A percentile compares a stretch with the other conserved stretches of the same genome.
These are phyloP conservation scores for Astrothelium macrocarpum DNA, from an alignment of 495 filamentous ascomycete genomes.

Conservation along the genomic window DNA sequence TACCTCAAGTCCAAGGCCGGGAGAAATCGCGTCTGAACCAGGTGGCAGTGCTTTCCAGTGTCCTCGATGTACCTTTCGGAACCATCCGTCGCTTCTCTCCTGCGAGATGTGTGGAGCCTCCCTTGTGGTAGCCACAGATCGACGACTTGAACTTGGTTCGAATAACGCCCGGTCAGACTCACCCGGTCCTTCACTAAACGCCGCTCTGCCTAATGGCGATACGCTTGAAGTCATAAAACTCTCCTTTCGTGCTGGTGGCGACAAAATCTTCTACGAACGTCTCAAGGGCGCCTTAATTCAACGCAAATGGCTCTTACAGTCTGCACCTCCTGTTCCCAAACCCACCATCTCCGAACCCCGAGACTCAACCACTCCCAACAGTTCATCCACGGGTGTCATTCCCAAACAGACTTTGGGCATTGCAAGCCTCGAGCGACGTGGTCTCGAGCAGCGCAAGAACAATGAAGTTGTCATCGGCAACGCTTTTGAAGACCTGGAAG, in stretches of 20 bases:
- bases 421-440: constrained; percentile 78
- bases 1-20: not conserved
- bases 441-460: constrained; percentile 72
- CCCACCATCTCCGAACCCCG: constrained; percentile 32
- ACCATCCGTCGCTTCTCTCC: constrained; percentile 74
- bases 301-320: constrained; percentile 89
- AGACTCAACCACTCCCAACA: constrained; percentile 11
- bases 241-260: constrained; percentile 82
- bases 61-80: constrained; percentile 86
- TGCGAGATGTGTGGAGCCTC: constrained; percentile 91
- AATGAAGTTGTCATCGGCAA: constrained; percentile 88
- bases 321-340: constrained; percentile 79
- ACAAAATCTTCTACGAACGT: constrained; percentile 81
- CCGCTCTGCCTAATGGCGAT: constrained; percentile 39
- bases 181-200: constrained; percentile 55
- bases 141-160: constrained; percentile 30
- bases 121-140: constrained; percentile 44
- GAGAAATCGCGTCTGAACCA: constrained; percentile 16
- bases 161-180: constrained; percentile 49
- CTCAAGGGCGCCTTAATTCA: constrained; percentile 81
- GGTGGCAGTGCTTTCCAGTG: constrained; percentile 46
- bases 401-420: constrained; percentile 70
- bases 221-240: constrained; percentile 72
- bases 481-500: constrained; percentile 93
- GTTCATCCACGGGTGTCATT: not conserved